Percentiles rank a stretch among this genome's conserved stretches.
phyloP scores from a whole-genome alignment of 2,329 filamentous ascomycete genomes.

The Penicillium sp. region DNA sequence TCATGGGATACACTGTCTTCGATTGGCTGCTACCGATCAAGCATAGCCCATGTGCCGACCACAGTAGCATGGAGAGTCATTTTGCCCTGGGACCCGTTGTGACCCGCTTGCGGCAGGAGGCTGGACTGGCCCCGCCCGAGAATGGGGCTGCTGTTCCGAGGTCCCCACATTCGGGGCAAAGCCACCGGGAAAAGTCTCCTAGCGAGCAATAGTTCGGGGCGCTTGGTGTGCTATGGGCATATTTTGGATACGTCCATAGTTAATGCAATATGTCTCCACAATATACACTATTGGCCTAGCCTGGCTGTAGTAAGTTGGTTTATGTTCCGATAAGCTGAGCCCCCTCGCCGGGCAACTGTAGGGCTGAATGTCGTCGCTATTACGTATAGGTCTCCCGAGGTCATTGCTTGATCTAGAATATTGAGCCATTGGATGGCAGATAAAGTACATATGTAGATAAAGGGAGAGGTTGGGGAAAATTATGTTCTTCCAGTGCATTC shows the following conservation, averaged over 20 bases:
- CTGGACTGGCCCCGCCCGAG: conserved; percentile 32
- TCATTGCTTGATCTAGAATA: neutral
- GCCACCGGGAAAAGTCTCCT: neutral
- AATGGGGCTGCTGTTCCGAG: neutral
- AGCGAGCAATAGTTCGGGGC: conserved; percentile 1
- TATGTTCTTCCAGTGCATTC: neutral
- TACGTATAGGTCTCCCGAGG: neutral
- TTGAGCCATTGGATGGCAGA: neutral
- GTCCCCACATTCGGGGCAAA: conserved; percentile 3
- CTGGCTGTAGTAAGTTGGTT: neutral
- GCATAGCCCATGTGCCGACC: conserved; percentile 69
- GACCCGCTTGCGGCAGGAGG: conserved; percentile 51
- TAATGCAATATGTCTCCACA: neutral
- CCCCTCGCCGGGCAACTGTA: neutral
- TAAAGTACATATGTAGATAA: neutral
- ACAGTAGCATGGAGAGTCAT: conserved; percentile 63
- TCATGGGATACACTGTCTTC: conserved; percentile 69
- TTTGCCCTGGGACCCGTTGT: conserved; percentile 66
- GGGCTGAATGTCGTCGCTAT: neutral
- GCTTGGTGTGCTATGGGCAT: neutral
- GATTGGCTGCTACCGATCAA: conserved; percentile 81
- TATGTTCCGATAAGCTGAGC: neutral
- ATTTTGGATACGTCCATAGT: conserved; percentile 2
- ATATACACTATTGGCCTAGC: neutral
- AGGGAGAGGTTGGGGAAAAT: neutral